Evolutionary conservation across 495 filamentous ascomycete species (phyloP).

Genomic region (Xylaria curta): DNA sequence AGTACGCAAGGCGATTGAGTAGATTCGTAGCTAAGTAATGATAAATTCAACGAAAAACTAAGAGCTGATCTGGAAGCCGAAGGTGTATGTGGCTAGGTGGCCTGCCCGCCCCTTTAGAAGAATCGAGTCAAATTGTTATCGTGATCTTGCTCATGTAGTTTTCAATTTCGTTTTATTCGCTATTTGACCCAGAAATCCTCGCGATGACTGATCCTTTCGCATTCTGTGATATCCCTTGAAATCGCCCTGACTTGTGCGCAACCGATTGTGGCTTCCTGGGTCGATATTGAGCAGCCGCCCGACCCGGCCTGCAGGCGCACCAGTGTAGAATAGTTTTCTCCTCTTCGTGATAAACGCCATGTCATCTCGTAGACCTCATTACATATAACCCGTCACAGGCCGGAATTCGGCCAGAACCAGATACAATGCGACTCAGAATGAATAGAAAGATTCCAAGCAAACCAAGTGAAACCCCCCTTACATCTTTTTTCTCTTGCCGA

Average conservation of each 20-base stretch:
- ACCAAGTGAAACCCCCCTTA: slow-evolving; percentile 14
- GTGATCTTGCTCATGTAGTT: neutral
- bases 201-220: neutral
- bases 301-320: neutral
- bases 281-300: neutral
- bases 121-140: neutral
- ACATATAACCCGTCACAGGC: slow-evolving; percentile 13
- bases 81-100: no score
- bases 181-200: neutral
- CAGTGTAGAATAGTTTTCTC: neutral
- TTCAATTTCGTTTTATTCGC: neutral
- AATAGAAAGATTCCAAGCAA: slow-evolving; percentile 16
- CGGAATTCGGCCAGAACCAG: slow-evolving; percentile 18
- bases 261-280: neutral
- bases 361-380: slow-evolving; percentile 21
- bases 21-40: no score
- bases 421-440: slow-evolving; percentile 16
- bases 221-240: neutral
- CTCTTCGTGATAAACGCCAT: slow-evolving; percentile 5
- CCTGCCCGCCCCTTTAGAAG: no score
- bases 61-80: no score
- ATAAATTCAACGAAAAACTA: no score
- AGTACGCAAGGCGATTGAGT: no score
- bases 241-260: neutral
- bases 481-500: slow-evolving; percentile 88